These are phyloP conservation scores for Spathaspora passalidarum DNA, from an alignment of 805 yeast species.

Conservation along the genomic window DNA sequence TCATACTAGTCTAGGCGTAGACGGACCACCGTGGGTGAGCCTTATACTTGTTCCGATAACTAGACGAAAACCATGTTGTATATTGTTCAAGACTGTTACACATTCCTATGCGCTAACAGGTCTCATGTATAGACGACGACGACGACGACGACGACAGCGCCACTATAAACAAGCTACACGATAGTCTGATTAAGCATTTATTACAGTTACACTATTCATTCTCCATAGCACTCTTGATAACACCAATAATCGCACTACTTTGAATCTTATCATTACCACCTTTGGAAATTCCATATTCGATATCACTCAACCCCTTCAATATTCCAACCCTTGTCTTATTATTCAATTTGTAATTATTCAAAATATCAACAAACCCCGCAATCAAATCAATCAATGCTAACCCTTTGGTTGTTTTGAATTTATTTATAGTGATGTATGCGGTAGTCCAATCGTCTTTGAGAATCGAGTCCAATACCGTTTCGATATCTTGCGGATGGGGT, in stretches of 20 bases:
- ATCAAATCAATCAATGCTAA: constrained; percentile 85
- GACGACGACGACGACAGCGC: too few relatives aligned
- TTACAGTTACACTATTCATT: constrained; percentile 7
- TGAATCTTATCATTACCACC: constrained; percentile 94
- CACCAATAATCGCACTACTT: constrained; percentile 86
- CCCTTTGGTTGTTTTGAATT: constrained; percentile 70
- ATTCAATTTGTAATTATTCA: constrained; percentile 66
- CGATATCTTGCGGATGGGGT: constrained; percentile 85
- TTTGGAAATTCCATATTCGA: constrained; percentile 85
- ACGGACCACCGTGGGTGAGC: too few relatives aligned
- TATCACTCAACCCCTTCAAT: constrained; percentile 72
- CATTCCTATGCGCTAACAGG: too few relatives aligned
- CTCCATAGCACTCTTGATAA: constrained; percentile 67
- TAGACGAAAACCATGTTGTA: too few relatives aligned
- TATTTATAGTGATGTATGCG: constrained; percentile 62
- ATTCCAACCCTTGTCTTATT: constrained; percentile 60
- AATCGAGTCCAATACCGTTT: constrained; percentile 69
- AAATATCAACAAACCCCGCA: constrained; percentile 67
- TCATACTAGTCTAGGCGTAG: too few relatives aligned
- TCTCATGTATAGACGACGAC: too few relatives aligned
- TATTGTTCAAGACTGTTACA: too few relatives aligned
- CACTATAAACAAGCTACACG: too few relatives aligned
- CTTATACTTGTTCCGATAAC: too few relatives aligned
- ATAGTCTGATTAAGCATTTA: too few relatives aligned
- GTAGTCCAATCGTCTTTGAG: constrained; percentile 87